These are phyloP conservation scores for Durio zibethinus DNA, from an alignment of 345 rosid genomes.

Conservation along the genomic window DNA sequence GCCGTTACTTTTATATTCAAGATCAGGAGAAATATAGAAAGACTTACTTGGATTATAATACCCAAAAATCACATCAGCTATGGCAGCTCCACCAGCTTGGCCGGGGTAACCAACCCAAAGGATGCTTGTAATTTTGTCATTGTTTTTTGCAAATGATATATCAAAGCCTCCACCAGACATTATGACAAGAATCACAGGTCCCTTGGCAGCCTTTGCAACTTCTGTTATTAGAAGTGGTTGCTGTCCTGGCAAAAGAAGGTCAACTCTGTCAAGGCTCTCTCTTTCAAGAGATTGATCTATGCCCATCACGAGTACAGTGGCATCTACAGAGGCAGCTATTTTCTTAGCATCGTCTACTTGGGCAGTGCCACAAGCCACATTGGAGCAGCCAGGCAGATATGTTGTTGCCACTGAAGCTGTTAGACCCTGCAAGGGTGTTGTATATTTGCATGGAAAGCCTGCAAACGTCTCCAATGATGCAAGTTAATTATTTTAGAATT, in stretches of 20 bases:
- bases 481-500: neutral
- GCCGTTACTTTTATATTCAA: too few species aligned
- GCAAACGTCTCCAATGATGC: neutral
- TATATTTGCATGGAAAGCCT: slow-evolving; percentile 87
- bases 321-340: slow-evolving; percentile 61
- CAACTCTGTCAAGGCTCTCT: slow-evolving; percentile 64
- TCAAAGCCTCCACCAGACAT: slow-evolving; percentile 98
- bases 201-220: slow-evolving; percentile 69
- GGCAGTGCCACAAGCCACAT: slow-evolving; percentile 62
- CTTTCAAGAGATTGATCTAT: slow-evolving; percentile 73
- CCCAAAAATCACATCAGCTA: slow-evolving; percentile 80
- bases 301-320: slow-evolving; percentile 72
- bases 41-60: slow-evolving; percentile 73
- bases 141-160: slow-evolving; percentile 59
- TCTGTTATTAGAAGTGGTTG: slow-evolving; percentile 55
- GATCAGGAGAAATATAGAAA: neutral
- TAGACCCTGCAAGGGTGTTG: slow-evolving; percentile 77
- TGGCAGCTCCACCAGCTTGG: slow-evolving; percentile 89
- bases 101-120: slow-evolving; percentile 97
- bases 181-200: slow-evolving; percentile 83
- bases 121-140: slow-evolving; percentile 61
- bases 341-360: slow-evolving; percentile 56
- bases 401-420: slow-evolving; percentile 50
- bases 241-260: slow-evolving; percentile 71
- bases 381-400: slow-evolving; percentile 65